Evolutionary conservation across 257 asterid genomes (phyloP).

Genomic region (Nicotiana benthamiana): DNA sequence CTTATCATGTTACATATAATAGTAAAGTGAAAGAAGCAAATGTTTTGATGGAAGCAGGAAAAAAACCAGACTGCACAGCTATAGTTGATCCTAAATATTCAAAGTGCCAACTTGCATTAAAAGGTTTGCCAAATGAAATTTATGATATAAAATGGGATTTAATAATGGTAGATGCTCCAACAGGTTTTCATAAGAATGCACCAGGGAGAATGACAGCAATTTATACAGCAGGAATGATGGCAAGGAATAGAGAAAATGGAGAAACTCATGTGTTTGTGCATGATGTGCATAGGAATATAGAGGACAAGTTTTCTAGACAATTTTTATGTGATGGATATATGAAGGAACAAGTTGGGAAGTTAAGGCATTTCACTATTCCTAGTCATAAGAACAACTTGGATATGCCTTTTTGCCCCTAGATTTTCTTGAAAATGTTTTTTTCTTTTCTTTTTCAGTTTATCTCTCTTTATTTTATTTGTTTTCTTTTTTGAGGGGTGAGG

Average conservation of each 20-base stretch:
- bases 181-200: conserved; percentile 74
- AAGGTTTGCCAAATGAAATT: conserved; percentile 51
- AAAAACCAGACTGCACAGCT: conserved; percentile 62
- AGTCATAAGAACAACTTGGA: conserved; percentile 39
- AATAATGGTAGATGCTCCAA: conserved; percentile 93
- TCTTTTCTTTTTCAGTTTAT: background rate
- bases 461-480: background rate
- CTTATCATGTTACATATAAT: conserved; percentile 55
- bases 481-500: too few species aligned
- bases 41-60: conserved; percentile 46
- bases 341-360: conserved; percentile 69
- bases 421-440: background rate
- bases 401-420: conserved; percentile 25
- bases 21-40: conserved; percentile 59
- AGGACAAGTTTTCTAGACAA: conserved; percentile 58
- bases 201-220: conserved; percentile 91
- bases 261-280: conserved; percentile 77
- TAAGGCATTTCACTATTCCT: conserved; percentile 76
- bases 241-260: conserved; percentile 43
- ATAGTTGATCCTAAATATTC: conserved; percentile 52
- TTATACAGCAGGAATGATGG: conserved; percentile 95
- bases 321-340: conserved; percentile 69
- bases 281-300: conserved; percentile 82
- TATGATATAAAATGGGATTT: conserved; percentile 64
- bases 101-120: conserved; percentile 70